Conservation (phyloP, 148 eudicot genomes). For the Vaccinium darrowii region DNA sequence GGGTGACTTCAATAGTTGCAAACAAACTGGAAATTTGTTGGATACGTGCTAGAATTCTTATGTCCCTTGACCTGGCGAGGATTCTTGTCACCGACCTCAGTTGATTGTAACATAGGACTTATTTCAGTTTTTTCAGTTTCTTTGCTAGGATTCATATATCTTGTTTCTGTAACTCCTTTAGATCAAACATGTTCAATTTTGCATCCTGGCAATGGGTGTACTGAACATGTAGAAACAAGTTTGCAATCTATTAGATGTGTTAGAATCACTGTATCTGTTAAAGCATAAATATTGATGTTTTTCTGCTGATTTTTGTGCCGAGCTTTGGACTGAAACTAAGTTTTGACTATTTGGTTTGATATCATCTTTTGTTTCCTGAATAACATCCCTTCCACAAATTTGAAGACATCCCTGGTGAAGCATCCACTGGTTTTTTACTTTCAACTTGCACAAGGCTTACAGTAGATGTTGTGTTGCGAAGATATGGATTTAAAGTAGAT, state of each 20-base stretch:
- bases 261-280: neutral
- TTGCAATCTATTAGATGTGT: neutral
- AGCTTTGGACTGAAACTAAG: neutral
- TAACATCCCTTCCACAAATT: neutral
- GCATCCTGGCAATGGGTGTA: neutral
- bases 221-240: neutral
- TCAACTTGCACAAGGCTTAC: neutral
- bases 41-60: neutral
- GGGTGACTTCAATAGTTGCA: neutral
- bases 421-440: neutral
- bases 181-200: neutral
- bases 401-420: neutral
- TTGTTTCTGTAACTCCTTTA: neutral
- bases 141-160: neutral
- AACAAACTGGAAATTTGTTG: neutral
- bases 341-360: neutral
- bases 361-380: neutral
- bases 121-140: neutral
- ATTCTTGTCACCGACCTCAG: neutral
- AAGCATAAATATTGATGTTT: neutral
- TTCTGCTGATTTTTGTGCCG: neutral
- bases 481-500: too few relatives aligned
- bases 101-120: neutral
- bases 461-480: too few relatives aligned
- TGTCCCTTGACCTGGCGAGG: neutral